Evolutionary conservation across 371 early-diverging fungal genomes (phyloP), one percentile per base, ranked within the genome.

Genomic region (Lichtheimia corymbifera): DNA sequence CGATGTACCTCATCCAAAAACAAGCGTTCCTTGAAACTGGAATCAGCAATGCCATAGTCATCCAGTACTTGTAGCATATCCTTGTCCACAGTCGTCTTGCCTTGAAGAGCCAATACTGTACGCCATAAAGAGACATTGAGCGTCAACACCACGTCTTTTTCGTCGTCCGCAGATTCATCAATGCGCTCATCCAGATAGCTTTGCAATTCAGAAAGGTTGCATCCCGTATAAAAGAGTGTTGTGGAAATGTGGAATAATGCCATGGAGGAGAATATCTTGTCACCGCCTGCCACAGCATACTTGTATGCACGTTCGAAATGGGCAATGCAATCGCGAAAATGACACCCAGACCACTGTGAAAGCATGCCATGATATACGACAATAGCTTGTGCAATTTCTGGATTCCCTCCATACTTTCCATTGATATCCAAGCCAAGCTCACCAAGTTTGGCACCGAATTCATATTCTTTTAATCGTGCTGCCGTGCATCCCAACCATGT

Each of bases 361-460:
- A 79, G 58, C 61, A 72, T 65, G 6, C 63, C 51, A 50, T 73
- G 67, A 44, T 79, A 63, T 4, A 71, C 58, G 51, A 69, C 68
- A n/a, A 70, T 74, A 4, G 73, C 64, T 20, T 74, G 64, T 22
- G 76, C 77, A 41, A 74, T 74, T 53, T 79, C 80, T 15, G 72
- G 67, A 44, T 74, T 72, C 2, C 73, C 74, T 9, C 72, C 76
- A 54, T 69, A 67, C 27, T 68, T 73, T 12, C 76, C 73, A 17
- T 67, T 68, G 41, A 79, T 59, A 2, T 57, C 59, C 57, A 76
- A 49, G 25, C 79, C 79, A 41, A 72, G 58, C 27, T 68, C 59
- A n/a, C 79, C 79, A 15, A 79, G 50, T n/a, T 69, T 47, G 6
- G 70, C 69, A 14, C 72, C 76, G 50, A 74, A 68, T 1, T 25